phyloP scores from a whole-genome alignment of 306 rosid species.

The Fagus crenata region DNA sequence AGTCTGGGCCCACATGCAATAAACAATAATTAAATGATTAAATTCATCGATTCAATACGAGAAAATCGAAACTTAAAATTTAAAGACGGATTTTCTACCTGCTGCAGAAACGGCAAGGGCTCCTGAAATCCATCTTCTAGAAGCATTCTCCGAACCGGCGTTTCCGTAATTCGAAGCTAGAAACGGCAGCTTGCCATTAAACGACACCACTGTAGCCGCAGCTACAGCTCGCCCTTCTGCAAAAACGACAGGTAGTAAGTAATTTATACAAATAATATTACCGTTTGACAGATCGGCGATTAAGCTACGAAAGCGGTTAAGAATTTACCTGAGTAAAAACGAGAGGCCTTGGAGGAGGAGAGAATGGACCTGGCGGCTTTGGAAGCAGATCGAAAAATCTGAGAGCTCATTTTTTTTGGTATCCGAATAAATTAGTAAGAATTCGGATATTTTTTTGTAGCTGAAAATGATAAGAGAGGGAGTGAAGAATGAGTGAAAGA shows the following conservation, averaged over 20 bases:
- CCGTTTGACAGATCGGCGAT: slow-evolving; percentile 20
- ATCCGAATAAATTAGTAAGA: neutral
- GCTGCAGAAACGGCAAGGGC: slow-evolving; percentile 76
- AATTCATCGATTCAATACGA: no score
- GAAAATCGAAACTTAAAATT: no score
- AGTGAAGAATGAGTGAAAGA: neutral
- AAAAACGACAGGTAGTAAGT: slow-evolving; percentile 1
- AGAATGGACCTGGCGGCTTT: slow-evolving; percentile 72
- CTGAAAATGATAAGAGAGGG: neutral
- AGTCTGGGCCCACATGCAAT: no score
- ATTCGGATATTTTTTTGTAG: no score
- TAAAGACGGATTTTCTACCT: slow-evolving; percentile 41
- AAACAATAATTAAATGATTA: no score
- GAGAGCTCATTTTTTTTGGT: slow-evolving; percentile 57
- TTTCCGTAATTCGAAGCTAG: slow-evolving; percentile 49
- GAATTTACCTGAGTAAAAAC: slow-evolving; percentile 56
- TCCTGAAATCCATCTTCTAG: slow-evolving; percentile 67
- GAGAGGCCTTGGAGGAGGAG: slow-evolving; percentile 63
- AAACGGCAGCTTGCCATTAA: slow-evolving; percentile 41
- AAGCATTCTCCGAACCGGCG: slow-evolving; percentile 48
- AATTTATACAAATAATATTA: neutral
- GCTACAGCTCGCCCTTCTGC: slow-evolving; percentile 73
- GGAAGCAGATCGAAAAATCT: slow-evolving; percentile 66
- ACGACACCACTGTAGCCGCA: slow-evolving; percentile 60
- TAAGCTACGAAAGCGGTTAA: neutral